Percentiles rank a stretch among this genome's conserved stretches.
phyloP scores from a whole-genome alignment of 257 asterid species.

The Leonotis leonurus region DNA sequence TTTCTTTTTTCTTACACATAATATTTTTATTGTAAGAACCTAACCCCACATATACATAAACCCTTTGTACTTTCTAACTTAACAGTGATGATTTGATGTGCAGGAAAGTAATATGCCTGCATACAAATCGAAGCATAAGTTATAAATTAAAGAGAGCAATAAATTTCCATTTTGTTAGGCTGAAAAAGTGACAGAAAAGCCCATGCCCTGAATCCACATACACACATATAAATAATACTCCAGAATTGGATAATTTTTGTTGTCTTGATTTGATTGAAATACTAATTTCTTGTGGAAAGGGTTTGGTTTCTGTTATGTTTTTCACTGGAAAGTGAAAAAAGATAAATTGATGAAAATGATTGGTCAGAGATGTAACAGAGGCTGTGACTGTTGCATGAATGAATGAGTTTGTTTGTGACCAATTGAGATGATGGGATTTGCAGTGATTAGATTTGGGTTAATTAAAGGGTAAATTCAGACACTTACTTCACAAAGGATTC shows the following conservation, averaged over 20 bases:
- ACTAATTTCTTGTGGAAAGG: too few relatives aligned
- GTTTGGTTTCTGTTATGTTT: conserved; percentile 15
- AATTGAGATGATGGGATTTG: conserved; percentile 7
- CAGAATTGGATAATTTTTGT: background rate
- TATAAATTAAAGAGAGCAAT: background rate
- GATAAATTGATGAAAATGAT: background rate
- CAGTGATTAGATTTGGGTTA: conserved; percentile 23
- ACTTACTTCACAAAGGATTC: background rate
- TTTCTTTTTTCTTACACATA: too few relatives aligned
- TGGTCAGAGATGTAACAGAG: background rate
- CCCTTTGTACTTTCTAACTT: background rate
- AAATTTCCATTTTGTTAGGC: background rate
- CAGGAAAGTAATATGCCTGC: background rate
- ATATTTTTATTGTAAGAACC: too few relatives aligned
- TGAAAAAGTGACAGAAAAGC: conserved; percentile 11
- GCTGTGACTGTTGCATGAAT: background rate
- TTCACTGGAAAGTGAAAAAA: conserved; percentile 14
- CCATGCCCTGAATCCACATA: background rate
- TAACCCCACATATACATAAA: too few relatives aligned
- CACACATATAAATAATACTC: background rate
- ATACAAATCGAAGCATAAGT: too few relatives aligned
- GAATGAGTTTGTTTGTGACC: conserved; percentile 23
- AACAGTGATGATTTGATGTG: background rate
- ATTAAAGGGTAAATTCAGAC: conserved; percentile 18
- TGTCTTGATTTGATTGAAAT: background rate